These are phyloP conservation scores for Casaregolazyma lundiana DNA, from an alignment of 1,139 yeast species.

Conservation along the genomic window DNA sequence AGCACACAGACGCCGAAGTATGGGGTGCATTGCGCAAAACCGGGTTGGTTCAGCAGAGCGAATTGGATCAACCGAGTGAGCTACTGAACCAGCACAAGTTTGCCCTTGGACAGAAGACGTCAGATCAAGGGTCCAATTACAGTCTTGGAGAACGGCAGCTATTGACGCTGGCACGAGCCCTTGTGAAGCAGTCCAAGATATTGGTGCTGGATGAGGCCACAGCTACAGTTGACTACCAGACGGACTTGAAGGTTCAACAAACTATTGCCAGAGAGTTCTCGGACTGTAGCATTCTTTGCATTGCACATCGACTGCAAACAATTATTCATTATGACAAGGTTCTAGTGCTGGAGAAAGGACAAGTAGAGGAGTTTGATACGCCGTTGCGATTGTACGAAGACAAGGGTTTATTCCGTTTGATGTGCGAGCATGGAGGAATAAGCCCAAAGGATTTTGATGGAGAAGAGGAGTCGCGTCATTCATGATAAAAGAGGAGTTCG, in stretches of 20 bases:
- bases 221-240: conserved; percentile 73
- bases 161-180: conserved; percentile 69
- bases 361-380: conserved; percentile 50
- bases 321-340: conserved; percentile 62
- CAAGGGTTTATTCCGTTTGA: conserved; percentile 47
- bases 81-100: conserved; percentile 46
- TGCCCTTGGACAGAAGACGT: conserved; percentile 60
- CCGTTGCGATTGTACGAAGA: conserved; percentile 40
- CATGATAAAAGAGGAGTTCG: too few relatives aligned
- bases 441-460: too few relatives aligned
- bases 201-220: conserved; percentile 82
- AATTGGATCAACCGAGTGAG: conserved; percentile 25
- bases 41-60: conserved; percentile 45
- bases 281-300: conserved; percentile 66
- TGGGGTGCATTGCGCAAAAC: conserved; percentile 47
- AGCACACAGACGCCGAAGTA: conserved; percentile 45
- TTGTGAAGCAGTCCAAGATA: conserved; percentile 64
- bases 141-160: conserved; percentile 77
- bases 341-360: conserved; percentile 62
- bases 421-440: conserved; percentile 58
- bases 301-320: conserved; percentile 74
- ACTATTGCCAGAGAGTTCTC: conserved; percentile 59
- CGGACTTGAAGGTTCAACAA: conserved; percentile 63
- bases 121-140: conserved; percentile 69
- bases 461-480: too few relatives aligned